Evolutionary conservation across 805 yeast species (phyloP), one percentile per base, ranked within the genome.

Genomic region (Candida palmyrensis): DNA sequence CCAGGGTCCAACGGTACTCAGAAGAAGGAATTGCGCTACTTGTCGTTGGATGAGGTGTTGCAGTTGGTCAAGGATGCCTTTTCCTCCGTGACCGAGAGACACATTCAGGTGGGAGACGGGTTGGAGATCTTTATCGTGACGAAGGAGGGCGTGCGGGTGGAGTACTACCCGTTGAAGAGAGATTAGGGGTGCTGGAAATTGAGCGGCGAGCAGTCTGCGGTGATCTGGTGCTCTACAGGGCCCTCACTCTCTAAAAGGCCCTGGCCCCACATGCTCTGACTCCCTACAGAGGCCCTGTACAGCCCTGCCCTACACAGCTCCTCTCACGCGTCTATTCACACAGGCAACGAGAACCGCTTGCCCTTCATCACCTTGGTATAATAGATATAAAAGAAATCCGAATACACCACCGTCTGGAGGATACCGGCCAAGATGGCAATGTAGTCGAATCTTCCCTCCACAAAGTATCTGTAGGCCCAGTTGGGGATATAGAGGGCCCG

Each of bases 21-120:
- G 37, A 80, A 76, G 57, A 79, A 63, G 54, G 73, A 72, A 26
- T 54, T 79, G 40, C 70, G 77, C 53, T 85, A 73, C 51, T 69
- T 92, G 53, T 59, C 71, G 25, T 70, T 88, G 45, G 96, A 87
- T 2, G 95, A 89, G 64, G 97, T 88, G 16, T 66, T 92, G 50
- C 73, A 79, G 47, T 67, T 92, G 43, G 97, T 92, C 24, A 81
- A 79, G 57, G 98, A 92, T 62, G 95, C 98, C 5, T 92, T 92
- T 55, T 71, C 87, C 15, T 87, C 96, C 6, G 98, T 96, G 14
- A 90, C 97, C 13, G 98, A 92, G 66, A 83, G 98, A 73, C 97
- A 92, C 62, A 92, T 92, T 48, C 94, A 89, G 47, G 97, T 92
- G 33, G 98, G 98, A 68, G 98, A 92, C 67, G 95, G 92, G 5